These are phyloP conservation scores for Hypoxylon cercidicola DNA, from an alignment of 495 filamentous ascomycete species.

Conservation along the genomic window DNA sequence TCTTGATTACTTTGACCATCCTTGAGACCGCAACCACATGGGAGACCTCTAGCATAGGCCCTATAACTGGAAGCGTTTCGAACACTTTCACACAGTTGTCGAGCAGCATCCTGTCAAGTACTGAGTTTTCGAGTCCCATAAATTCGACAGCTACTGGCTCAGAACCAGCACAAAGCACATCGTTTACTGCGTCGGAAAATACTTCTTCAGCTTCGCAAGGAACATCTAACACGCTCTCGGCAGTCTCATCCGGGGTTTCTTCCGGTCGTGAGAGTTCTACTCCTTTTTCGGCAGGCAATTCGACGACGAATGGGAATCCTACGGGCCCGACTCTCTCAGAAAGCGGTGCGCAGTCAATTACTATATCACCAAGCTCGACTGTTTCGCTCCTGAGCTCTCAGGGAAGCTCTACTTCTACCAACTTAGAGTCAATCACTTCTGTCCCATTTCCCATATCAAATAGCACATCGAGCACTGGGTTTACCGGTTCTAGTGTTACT, in stretches of 20 bases:
- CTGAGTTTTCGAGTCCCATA: background rate
- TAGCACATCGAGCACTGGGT: constrained; percentile 5
- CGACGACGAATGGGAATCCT: constrained; percentile 15
- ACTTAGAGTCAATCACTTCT: constrained; percentile 6
- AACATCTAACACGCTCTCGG: constrained; percentile 1
- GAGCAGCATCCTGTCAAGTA: constrained; percentile 7
- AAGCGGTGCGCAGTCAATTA: constrained; percentile 11
- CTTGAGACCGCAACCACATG: constrained; percentile 19
- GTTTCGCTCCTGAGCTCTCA: constrained; percentile 5
- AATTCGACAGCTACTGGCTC: background rate
- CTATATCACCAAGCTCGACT: background rate
- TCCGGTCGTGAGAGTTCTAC: constrained; percentile 13
- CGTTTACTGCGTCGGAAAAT: background rate
- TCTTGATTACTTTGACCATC: constrained; percentile 22
- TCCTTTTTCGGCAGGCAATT: constrained; percentile 21
- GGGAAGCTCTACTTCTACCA: constrained; percentile 1
- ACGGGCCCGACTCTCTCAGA: constrained; percentile 10
- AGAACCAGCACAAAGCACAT: constrained; percentile 11
- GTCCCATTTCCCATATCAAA: constrained; percentile 10
- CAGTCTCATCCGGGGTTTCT: constrained; percentile 10
- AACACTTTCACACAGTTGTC: constrained; percentile 4
- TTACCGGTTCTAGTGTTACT: constrained; percentile 2
- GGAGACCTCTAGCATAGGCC: constrained; percentile 28
- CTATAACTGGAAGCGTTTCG: constrained; percentile 23
- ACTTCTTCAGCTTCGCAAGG: constrained; percentile 5